Evolutionary conservation across 1,284 basidiomycete genomes (phyloP).

Genomic region (Trichosporon faecale): DNA sequence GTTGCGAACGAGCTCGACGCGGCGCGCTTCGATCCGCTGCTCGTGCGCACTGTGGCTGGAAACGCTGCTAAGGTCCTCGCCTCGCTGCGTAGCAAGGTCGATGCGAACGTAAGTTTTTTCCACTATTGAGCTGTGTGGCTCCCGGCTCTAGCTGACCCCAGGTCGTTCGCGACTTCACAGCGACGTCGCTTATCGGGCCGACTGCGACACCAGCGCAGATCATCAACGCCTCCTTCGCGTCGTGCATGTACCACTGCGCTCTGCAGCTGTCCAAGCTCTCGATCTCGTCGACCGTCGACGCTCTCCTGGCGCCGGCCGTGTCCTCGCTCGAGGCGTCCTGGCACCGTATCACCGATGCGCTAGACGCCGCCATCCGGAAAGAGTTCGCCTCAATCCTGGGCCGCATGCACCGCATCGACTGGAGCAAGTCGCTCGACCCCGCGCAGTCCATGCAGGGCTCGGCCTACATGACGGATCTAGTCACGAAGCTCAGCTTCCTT

Average conservation of each 20-base stretch:
- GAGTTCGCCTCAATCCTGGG: slow-evolving; percentile 74
- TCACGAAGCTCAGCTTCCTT: slow-evolving; percentile 76
- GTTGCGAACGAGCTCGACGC: slow-evolving; percentile 88
- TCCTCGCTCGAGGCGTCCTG: slow-evolving; percentile 62
- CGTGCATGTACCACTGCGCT: slow-evolving; percentile 74
- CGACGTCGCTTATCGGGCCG: slow-evolving; percentile 70
- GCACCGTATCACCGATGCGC: slow-evolving; percentile 64
- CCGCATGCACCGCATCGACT: slow-evolving; percentile 77
- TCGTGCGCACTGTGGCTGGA: slow-evolving; percentile 73
- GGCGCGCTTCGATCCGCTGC: slow-evolving; percentile 84
- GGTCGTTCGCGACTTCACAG: slow-evolving; percentile 72
- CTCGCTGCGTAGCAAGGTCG: slow-evolving; percentile 61
- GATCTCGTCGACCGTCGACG: slow-evolving; percentile 63
- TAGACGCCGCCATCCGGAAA: slow-evolving; percentile 69
- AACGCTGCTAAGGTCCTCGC: slow-evolving; percentile 67
- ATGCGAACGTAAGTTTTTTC: slow-evolving; percentile 61
- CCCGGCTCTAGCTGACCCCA: slow-evolving; percentile 43
- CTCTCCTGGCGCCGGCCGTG: slow-evolving; percentile 62
- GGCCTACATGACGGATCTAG: slow-evolving; percentile 82
- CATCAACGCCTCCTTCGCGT: slow-evolving; percentile 70
- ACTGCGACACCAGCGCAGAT: slow-evolving; percentile 71
- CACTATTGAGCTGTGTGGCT: no score
- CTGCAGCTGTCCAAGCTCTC: slow-evolving; percentile 67
- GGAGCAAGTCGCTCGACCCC: slow-evolving; percentile 64
- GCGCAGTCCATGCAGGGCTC: slow-evolving; percentile 55